These are phyloP conservation scores for Closterium sp. DNA, from an alignment of 139 green algal genomes.

Conservation along the genomic window DNA sequence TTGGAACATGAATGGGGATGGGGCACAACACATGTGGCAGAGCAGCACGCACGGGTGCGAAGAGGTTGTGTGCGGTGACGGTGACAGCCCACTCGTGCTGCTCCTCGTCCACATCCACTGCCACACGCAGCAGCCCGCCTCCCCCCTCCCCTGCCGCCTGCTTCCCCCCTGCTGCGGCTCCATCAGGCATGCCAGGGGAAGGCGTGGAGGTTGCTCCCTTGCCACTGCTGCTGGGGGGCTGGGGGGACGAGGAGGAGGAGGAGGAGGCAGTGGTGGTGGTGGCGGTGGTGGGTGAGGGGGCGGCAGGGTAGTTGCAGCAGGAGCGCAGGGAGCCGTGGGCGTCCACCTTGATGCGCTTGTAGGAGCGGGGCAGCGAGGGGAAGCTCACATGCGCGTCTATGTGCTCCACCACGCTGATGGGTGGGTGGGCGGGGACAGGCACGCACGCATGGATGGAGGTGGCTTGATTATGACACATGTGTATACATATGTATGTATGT, in stretches of 20 bases:
- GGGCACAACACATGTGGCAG: not conserved
- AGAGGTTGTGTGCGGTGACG: slow-evolving; percentile 22
- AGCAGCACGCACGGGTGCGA: slow-evolving; percentile 11
- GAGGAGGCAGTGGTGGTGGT: not conserved
- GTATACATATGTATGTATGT: too few relatives aligned
- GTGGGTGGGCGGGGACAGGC: not conserved
- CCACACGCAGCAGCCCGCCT: slow-evolving; percentile 10
- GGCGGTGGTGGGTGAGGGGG: not conserved
- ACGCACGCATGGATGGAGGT: too few relatives aligned
- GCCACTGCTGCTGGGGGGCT: not conserved
- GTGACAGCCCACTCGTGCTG: slow-evolving; percentile 21
- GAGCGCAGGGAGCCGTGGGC: not conserved
- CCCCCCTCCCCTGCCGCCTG: not conserved
- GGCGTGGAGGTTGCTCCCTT: not conserved
- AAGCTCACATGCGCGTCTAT: not conserved
- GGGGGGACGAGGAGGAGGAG: not conserved
- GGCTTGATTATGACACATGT: too few relatives aligned
- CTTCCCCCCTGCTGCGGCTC: not conserved
- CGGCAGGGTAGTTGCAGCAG: not conserved
- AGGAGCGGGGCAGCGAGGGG: not conserved
- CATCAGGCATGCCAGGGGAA: slow-evolving; percentile 3
- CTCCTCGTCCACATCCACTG: slow-evolving; percentile 10
- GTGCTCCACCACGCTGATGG: not conserved
- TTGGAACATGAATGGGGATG: not conserved
- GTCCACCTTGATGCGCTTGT: not conserved